These are phyloP conservation scores for Senna siamea DNA, from an alignment of 306 rosid genomes.

Conservation along the genomic window DNA sequence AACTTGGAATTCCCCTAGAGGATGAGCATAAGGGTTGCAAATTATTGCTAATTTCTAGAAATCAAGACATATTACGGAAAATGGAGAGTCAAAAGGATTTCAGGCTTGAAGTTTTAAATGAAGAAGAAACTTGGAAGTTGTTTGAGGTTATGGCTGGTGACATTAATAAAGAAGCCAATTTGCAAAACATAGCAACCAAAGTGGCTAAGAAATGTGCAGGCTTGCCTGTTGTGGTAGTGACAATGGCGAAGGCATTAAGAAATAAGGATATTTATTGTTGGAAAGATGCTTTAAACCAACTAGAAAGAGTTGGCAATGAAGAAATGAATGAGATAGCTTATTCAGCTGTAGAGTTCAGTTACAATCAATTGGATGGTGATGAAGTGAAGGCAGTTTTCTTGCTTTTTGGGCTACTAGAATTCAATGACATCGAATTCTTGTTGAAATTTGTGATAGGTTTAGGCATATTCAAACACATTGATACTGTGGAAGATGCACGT, in stretches of 20 bases:
- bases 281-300: background rate
- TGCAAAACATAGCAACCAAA: background rate
- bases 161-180: background rate
- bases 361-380: background rate
- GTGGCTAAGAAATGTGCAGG: background rate
- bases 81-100: background rate
- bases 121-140: background rate
- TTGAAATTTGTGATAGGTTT: too few relatives aligned
- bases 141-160: too few relatives aligned
- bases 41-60: background rate
- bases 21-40: conserved; percentile 7
- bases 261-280: background rate
- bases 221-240: background rate
- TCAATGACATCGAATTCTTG: too few relatives aligned
- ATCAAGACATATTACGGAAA: background rate
- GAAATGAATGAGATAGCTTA: background rate
- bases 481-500: too few relatives aligned
- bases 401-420: background rate
- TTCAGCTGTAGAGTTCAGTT: background rate
- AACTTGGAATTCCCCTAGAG: background rate
- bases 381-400: background rate
- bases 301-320: background rate
- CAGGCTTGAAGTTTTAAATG: background rate
- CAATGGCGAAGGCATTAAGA: background rate
- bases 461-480: too few relatives aligned